These are phyloP conservation scores for Auriscalpium orientale DNA, from an alignment of 768 basidiomycete genomes.

Conservation along the genomic window DNA sequence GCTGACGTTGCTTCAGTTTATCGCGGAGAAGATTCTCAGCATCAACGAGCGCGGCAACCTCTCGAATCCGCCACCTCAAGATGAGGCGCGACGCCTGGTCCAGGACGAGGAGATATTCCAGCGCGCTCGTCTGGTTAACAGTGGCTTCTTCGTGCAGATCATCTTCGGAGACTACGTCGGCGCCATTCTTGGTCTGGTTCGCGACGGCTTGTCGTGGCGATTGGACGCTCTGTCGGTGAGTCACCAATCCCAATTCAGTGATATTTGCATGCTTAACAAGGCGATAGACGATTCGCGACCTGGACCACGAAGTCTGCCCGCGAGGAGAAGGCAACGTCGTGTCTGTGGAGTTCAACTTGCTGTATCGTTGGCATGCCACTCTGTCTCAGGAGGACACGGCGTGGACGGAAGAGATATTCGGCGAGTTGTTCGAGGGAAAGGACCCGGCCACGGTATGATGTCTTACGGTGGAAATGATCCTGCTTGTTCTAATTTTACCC, in stretches of 20 bases:
- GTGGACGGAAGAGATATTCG: slow-evolving; percentile 5
- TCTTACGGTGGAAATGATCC: background rate
- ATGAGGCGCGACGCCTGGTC: slow-evolving; percentile 15
- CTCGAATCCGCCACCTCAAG: slow-evolving; percentile 14
- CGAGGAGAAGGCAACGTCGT: slow-evolving; percentile 70
- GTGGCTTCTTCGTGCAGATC: slow-evolving; percentile 62
- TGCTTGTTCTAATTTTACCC: slow-evolving; percentile 8
- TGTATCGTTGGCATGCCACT: slow-evolving; percentile 30
- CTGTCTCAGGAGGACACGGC: slow-evolving; percentile 1
- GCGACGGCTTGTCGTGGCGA: slow-evolving; percentile 58
- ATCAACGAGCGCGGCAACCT: slow-evolving; percentile 62
- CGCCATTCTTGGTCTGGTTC: slow-evolving; percentile 60
- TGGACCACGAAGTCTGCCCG: slow-evolving; percentile 44
- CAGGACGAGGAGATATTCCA: slow-evolving; percentile 80
- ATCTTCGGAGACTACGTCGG: slow-evolving; percentile 71
- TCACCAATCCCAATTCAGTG: background rate
- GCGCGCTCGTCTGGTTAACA: slow-evolving; percentile 66
- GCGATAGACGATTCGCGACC: slow-evolving; percentile 41
- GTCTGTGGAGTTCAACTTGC: slow-evolving; percentile 66
- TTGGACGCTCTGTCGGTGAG: slow-evolving; percentile 58
- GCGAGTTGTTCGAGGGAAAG: background rate
- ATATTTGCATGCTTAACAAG: too few relatives aligned
- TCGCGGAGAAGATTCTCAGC: slow-evolving; percentile 56
- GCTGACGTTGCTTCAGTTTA: slow-evolving; percentile 38
- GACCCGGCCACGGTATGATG: slow-evolving; percentile 4